Evolutionary conservation across 2,329 filamentous ascomycete genomes (phyloP).

Genomic region (Aspergillus sojae): DNA sequence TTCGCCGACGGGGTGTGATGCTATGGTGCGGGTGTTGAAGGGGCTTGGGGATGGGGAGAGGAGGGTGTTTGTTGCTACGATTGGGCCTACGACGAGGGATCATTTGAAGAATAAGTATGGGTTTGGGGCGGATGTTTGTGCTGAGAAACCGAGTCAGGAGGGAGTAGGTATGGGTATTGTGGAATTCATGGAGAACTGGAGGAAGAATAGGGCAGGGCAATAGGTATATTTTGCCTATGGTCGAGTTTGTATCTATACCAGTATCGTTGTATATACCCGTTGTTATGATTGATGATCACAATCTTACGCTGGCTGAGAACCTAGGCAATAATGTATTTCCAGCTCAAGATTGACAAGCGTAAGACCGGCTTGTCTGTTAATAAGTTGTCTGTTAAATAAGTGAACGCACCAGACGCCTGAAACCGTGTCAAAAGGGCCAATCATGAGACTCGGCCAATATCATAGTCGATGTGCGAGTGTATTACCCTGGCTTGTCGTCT

Average conservation of each 20-base stretch:
- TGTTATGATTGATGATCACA: background rate
- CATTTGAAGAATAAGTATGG: slow-evolving; percentile 58
- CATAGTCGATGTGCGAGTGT: slow-evolving; percentile 10
- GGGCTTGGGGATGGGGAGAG: slow-evolving; percentile 10
- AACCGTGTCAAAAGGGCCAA: slow-evolving; percentile 8
- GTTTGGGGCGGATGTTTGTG: slow-evolving; percentile 61
- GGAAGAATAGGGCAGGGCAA: background rate
- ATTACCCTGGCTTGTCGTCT: slow-evolving; percentile 18
- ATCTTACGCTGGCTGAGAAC: background rate
- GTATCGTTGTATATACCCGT: slow-evolving; percentile 10
- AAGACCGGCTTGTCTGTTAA: background rate
- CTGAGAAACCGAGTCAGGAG: slow-evolving; percentile 77
- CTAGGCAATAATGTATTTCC: background rate
- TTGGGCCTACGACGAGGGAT: slow-evolving; percentile 88
- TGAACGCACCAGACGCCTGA: slow-evolving; percentile 7
- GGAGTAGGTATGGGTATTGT: slow-evolving; percentile 72
- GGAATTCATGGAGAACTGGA: slow-evolving; percentile 42
- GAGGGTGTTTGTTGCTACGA: slow-evolving; percentile 71
- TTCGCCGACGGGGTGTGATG: slow-evolving; percentile 63
- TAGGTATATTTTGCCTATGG: background rate
- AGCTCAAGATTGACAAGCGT: background rate
- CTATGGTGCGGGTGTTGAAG: slow-evolving; percentile 59
- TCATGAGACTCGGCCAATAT: slow-evolving; percentile 2
- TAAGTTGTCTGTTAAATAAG: slow-evolving; percentile 3
- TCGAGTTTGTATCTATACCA: slow-evolving; percentile 1